phyloP scores from a whole-genome alignment of 495 filamentous ascomycete species.

The Hypoxylon cercidicola region DNA sequence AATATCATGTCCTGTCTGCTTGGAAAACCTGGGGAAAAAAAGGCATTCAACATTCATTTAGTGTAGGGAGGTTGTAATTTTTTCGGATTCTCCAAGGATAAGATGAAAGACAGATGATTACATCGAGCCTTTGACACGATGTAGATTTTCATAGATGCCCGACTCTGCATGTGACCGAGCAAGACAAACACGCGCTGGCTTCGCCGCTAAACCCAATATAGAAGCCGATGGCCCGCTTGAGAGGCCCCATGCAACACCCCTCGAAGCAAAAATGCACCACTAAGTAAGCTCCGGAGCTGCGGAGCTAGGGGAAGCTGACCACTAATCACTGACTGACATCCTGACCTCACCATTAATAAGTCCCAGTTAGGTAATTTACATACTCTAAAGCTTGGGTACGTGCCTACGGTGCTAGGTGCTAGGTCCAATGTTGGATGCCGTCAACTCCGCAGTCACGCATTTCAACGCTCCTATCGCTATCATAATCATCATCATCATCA shows the following conservation, averaged over 20 bases:
- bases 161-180: not conserved
- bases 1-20: constrained; percentile 8
- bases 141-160: too few relatives aligned
- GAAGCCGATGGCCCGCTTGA: constrained; percentile 6
- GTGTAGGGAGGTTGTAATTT: too few relatives aligned
- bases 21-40: too few relatives aligned
- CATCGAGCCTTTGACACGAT: too few relatives aligned
- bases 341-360: constrained; percentile 32
- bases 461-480: constrained; percentile 16
- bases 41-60: too few relatives aligned
- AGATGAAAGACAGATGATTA: too few relatives aligned
- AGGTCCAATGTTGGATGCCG: constrained; percentile 3
- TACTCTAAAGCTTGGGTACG: constrained; percentile 12
- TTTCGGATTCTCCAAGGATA: too few relatives aligned
- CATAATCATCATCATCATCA: constrained; percentile 19
- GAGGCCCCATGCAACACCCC: constrained; percentile 12
- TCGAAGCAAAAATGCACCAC: constrained; percentile 15
- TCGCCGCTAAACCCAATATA: constrained; percentile 22
- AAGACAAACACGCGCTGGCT: constrained; percentile 20
- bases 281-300: not conserved
- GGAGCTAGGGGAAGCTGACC: constrained; percentile 8
- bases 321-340: constrained; percentile 10
- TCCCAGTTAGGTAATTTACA: constrained; percentile 23
- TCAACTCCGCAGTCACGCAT: constrained; percentile 38
- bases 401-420: not conserved